phyloP scores from a whole-genome alignment of 257 asterid genomes.

The Voacanga thouarsii region DNA sequence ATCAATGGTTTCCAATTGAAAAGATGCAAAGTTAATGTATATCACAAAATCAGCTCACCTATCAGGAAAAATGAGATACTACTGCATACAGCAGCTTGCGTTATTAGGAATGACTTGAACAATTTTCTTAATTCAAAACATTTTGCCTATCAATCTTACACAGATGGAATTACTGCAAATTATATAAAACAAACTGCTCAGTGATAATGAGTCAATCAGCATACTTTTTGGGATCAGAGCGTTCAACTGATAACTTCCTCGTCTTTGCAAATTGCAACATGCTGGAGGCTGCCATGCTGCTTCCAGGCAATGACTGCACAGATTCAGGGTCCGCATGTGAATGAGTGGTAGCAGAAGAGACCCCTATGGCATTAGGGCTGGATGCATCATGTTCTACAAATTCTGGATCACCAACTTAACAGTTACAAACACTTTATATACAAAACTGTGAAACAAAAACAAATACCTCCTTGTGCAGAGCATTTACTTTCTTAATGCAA shows the following conservation, averaged over 20 bases:
- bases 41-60: neutral
- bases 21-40: neutral
- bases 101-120: neutral
- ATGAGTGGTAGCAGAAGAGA: slow-evolving; percentile 67
- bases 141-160: neutral
- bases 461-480: neutral
- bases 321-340: slow-evolving; percentile 76
- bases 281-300: slow-evolving; percentile 60
- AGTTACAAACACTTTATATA: slow-evolving; percentile 2
- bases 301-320: slow-evolving; percentile 68
- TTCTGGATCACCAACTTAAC: slow-evolving; percentile 38
- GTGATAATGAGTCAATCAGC: slow-evolving; percentile 10
- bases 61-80: neutral
- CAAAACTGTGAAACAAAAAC: neutral
- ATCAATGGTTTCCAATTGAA: neutral
- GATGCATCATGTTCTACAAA: slow-evolving; percentile 56
- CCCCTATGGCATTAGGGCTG: slow-evolving; percentile 48
- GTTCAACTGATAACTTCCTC: slow-evolving; percentile 81
- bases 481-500: neutral
- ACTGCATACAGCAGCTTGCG: neutral
- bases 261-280: slow-evolving; percentile 86
- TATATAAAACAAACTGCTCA: neutral
- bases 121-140: neutral
- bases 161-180: neutral
- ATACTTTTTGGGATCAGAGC: slow-evolving; percentile 89